These are phyloP conservation scores for Atractiella rhizophila DNA, from an alignment of 768 basidiomycete genomes.

Conservation along the genomic window DNA sequence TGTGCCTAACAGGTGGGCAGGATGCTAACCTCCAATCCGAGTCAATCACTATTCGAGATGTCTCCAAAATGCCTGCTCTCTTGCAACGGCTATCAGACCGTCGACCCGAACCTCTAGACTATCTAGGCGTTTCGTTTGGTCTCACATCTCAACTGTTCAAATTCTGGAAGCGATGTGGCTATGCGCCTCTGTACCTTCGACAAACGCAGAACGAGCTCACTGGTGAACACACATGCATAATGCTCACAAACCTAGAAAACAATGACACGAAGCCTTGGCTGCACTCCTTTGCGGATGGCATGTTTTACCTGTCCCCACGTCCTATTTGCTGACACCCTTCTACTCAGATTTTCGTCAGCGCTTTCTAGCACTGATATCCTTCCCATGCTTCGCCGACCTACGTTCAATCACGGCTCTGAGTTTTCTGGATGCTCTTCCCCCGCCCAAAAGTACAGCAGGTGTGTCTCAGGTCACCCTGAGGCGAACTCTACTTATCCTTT, in stretches of 20 bases:
- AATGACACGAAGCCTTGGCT: slow-evolving; percentile 30
- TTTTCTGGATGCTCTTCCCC: slow-evolving; percentile 48
- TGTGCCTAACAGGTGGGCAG: slow-evolving; percentile 22
- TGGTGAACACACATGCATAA: slow-evolving; percentile 86
- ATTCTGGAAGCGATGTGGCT: slow-evolving; percentile 91
- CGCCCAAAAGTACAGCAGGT: background rate
- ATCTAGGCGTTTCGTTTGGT: slow-evolving; percentile 87
- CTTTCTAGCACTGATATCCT: slow-evolving; percentile 69
- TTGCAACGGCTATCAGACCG: slow-evolving; percentile 70
- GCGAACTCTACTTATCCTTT: background rate
- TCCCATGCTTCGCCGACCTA: slow-evolving; percentile 80
- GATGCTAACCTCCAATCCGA: slow-evolving; percentile 46
- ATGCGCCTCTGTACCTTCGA: slow-evolving; percentile 69
- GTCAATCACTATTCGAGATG: slow-evolving; percentile 39
- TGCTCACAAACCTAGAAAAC: slow-evolving; percentile 49
- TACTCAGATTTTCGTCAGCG: slow-evolving; percentile 62
- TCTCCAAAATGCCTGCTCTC: slow-evolving; percentile 65
- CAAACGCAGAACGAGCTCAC: slow-evolving; percentile 87
- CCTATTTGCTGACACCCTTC: background rate
- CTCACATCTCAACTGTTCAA: slow-evolving; percentile 61
- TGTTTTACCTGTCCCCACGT: background rate
- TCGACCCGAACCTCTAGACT: slow-evolving; percentile 72
- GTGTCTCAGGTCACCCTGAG: background rate
- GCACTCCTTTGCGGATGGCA: slow-evolving; percentile 14
- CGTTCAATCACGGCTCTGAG: slow-evolving; percentile 64